Conservation (phyloP, 169 alveolate species). For the Perkinsus chesapeaki region DNA sequence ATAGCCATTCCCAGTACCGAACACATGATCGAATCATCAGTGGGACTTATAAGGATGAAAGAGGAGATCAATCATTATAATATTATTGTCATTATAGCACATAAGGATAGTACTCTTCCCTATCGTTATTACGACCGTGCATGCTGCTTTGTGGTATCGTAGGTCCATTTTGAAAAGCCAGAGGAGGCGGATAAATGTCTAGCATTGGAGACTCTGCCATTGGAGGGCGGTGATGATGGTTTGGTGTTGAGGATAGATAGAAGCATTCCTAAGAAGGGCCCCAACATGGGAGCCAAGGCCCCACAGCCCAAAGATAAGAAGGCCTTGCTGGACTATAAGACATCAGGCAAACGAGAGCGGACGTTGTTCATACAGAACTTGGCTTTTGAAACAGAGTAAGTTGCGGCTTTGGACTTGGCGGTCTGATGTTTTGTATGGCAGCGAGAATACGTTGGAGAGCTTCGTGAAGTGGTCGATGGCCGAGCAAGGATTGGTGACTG, state of each 20-base stretch:
- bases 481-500: background rate
- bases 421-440: background rate
- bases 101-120: too few species aligned
- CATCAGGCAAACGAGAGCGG: background rate
- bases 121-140: too few species aligned
- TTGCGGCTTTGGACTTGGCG: background rate
- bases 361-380: background rate
- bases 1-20: too few species aligned
- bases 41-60: too few species aligned
- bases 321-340: background rate
- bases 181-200: background rate
- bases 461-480: background rate
- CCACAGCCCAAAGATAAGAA: background rate
- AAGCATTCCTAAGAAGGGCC: background rate
- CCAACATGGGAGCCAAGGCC: background rate
- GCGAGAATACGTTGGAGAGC: background rate
- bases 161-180: background rate
- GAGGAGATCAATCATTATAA: too few species aligned
- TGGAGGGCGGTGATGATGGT: background rate
- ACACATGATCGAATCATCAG: too few species aligned
- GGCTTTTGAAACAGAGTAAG: background rate
- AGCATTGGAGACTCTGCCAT: background rate
- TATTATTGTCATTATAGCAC: too few species aligned
- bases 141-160: too few species aligned
- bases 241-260: background rate